phyloP scores from a whole-genome alignment of 257 asterid species.

The Sherardia arvensis region DNA sequence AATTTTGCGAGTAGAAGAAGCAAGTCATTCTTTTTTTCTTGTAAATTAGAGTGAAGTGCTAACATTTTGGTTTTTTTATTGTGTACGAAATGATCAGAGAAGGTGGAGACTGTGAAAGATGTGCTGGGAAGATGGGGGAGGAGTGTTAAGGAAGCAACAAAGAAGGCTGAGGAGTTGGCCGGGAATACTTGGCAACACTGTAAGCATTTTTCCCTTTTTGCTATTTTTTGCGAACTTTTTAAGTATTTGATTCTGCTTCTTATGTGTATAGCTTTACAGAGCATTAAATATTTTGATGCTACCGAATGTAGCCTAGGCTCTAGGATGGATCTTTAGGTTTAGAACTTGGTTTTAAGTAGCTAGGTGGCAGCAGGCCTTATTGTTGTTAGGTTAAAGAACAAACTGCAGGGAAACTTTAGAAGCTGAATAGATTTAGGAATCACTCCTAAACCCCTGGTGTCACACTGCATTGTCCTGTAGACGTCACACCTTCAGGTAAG shows the following conservation, averaged over 20 bases:
- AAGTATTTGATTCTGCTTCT: not conserved
- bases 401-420: no score
- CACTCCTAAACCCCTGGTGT: no score
- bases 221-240: not conserved
- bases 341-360: not conserved
- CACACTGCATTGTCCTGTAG: no score
- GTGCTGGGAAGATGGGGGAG: conserved; percentile 68
- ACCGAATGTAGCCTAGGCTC: not conserved
- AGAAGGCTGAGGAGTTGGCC: conserved; percentile 74
- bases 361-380: no score
- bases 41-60: not conserved
- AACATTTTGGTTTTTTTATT: conserved; percentile 1
- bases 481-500: no score
- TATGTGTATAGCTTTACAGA: not conserved
- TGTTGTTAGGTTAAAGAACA: no score
- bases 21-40: not conserved
- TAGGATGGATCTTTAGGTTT: not conserved
- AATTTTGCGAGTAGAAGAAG: no score
- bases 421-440: no score
- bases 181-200: conserved; percentile 96
- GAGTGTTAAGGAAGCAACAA: conserved; percentile 79
- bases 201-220: conserved; percentile 21
- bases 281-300: not conserved
- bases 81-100: conserved; percentile 25
- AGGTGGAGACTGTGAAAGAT: conserved; percentile 64